Evolutionary conservation across 2,329 filamentous ascomycete species (phyloP), one percentile per base, ranked within the genome.

Genomic region (Neonectria punicea): DNA sequence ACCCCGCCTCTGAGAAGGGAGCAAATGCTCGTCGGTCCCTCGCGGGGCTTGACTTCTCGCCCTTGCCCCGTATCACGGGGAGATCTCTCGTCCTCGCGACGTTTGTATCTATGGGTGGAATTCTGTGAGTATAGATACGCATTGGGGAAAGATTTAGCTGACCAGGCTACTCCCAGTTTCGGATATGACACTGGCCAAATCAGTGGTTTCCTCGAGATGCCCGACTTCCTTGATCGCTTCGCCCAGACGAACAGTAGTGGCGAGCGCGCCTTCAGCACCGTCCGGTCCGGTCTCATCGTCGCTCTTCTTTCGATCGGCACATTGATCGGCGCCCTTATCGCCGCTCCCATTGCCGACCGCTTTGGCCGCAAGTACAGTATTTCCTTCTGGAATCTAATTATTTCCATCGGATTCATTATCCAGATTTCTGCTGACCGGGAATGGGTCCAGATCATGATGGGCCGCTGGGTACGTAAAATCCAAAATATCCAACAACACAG

Each of bases 361-460:
- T 82, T 92, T 56, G 90, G 90, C 20, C 87, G 90, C 53, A 85
- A 86, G 49, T 80, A 84, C 50, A 88, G 87, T 36, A 92, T 93
- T 63, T 86, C 86, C 2, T 79, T 86, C 59, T 90, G 88, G 79
- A 86, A 85, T 62, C 77, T 89, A 60, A 81, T 91, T 55, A 88
- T 88, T 69, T 86, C 86, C 41, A 74, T 91, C 22, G 90, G 90
- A 22, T 90, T 91, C 68, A 81, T 92, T n/a, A 85, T 93, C 18
- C 88, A 91, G 70, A 88, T 91, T 62, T 83, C 89, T 0, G 82
- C 89, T 0, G 70, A 76, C 0, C 72, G 70, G 2, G 79, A 79
- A 9, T 92, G 90, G 90, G 87, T 87, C 51, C 90, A 92, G 72
- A 81, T 92, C 63, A 89, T 89, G 69, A 80, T 90, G 50, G 90